Evolutionary conservation across 2,329 filamentous ascomycete genomes (phyloP).

Genomic region (Fusarium metavorans): DNA sequence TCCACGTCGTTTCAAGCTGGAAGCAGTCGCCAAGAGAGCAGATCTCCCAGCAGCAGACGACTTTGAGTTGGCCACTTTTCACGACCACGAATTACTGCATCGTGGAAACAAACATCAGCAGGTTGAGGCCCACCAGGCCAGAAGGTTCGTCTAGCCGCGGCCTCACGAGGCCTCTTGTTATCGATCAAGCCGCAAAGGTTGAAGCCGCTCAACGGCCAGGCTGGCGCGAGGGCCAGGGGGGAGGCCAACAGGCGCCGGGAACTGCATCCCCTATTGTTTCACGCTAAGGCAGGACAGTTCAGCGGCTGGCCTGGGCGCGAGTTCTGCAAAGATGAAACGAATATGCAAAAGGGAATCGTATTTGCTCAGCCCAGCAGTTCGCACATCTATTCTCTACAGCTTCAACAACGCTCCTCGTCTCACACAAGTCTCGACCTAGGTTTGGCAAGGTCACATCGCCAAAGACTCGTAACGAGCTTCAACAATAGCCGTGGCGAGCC

Average conservation of each 20-base stretch:
- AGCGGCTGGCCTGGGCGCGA: slow-evolving; percentile 10
- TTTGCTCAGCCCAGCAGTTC: neutral
- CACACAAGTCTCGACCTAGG: neutral
- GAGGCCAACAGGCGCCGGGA: neutral
- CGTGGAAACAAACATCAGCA: neutral
- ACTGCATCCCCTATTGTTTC: slow-evolving; percentile 31
- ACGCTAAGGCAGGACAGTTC: slow-evolving; percentile 27
- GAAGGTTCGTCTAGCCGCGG: neutral
- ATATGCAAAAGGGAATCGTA: neutral
- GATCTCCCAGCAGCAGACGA: neutral
- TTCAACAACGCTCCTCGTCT: neutral
- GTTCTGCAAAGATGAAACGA: slow-evolving; percentile 22
- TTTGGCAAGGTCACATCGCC: neutral
- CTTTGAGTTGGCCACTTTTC: neutral
- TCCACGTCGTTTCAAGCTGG: neutral
- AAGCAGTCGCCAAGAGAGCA: neutral
- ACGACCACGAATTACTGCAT: neutral
- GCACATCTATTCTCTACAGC: neutral
- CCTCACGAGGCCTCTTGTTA: neutral
- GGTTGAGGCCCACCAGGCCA: neutral
- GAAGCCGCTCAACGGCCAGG: neutral
- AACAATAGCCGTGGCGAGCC: neutral
- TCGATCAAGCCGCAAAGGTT: neutral
- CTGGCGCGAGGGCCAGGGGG: neutral
- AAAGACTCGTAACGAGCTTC: neutral